Percentiles rank a stretch among this genome's conserved stretches.
These are phyloP conservation scores for Ceriops tagal DNA, from an alignment of 345 rosid genomes.

Conservation along the genomic window DNA sequence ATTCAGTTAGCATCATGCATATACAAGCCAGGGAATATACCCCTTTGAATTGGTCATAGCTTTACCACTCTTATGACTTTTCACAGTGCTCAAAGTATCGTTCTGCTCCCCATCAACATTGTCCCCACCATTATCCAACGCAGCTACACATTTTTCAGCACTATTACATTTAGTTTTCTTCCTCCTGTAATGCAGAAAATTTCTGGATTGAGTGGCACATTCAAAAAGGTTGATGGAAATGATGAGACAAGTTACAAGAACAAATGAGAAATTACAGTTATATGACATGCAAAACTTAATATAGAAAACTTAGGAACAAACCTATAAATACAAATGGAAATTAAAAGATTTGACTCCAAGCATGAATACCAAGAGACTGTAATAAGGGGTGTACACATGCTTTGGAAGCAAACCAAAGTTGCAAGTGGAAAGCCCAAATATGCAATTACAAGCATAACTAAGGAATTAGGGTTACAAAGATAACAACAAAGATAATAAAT, in stretches of 20 bases:
- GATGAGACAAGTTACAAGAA: not conserved
- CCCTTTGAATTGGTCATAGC: conserved; percentile 23
- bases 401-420: no score
- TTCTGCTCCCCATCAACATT: conserved; percentile 21
- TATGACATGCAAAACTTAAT: not conserved
- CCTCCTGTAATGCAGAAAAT: conserved; percentile 40
- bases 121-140: conserved; percentile 21
- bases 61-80: conserved; percentile 23
- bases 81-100: conserved; percentile 23
- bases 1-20: conserved; percentile 1
- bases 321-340: not conserved
- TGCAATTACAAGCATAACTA: no score
- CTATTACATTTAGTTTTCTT: conserved; percentile 54
- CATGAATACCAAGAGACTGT: no score
- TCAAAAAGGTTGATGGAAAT: not conserved
- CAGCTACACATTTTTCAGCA: conserved; percentile 36
- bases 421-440: no score
- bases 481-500: no score
- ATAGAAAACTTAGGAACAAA: not conserved
- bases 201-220: not conserved
- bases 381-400: no score
- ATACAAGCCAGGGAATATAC: conserved; percentile 27
- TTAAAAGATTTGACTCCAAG: no score
- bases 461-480: no score
- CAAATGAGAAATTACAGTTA: not conserved